Conservation (phyloP, 1,284 basidiomycete species). For the Exobasidium rhododendri region DNA sequence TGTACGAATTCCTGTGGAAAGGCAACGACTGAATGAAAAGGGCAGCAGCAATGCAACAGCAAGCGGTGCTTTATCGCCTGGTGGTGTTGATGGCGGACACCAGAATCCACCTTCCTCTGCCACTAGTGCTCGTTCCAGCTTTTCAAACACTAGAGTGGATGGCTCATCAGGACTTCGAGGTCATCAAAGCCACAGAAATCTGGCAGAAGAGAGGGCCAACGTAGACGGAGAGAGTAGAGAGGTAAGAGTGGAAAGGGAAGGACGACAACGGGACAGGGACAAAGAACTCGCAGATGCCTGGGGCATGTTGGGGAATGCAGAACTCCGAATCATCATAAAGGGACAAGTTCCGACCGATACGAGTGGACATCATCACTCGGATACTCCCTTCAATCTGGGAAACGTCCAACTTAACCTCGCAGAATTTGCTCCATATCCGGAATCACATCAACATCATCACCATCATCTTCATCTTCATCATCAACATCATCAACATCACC, state of each 20-base stretch:
- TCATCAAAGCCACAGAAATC: background rate
- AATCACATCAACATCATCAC: slow-evolving; percentile 31
- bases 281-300: slow-evolving; percentile 20
- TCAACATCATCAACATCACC: slow-evolving; percentile 32
- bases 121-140: background rate
- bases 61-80: background rate
- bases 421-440: slow-evolving; percentile 67
- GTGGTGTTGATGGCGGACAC: background rate
- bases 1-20: slow-evolving; percentile 40
- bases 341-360: slow-evolving; percentile 23
- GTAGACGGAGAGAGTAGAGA: background rate
- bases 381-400: slow-evolving; percentile 59
- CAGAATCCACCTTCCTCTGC: background rate
- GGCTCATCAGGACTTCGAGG: background rate
- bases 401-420: slow-evolving; percentile 69
- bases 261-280: background rate
- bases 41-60: background rate
- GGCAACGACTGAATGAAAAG: slow-evolving; percentile 20
- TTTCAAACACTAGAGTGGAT: background rate
- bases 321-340: slow-evolving; percentile 38
- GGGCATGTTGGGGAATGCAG: slow-evolving; percentile 33
- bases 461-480: slow-evolving; percentile 32
- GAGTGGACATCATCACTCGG: background rate
- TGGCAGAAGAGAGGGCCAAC: background rate
- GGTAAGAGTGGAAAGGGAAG: background rate